A percentile compares a stretch with the other conserved stretches of the same genome.
Conservation (phyloP, 106 monocot genomes). For the Triglochin maritima region DNA sequence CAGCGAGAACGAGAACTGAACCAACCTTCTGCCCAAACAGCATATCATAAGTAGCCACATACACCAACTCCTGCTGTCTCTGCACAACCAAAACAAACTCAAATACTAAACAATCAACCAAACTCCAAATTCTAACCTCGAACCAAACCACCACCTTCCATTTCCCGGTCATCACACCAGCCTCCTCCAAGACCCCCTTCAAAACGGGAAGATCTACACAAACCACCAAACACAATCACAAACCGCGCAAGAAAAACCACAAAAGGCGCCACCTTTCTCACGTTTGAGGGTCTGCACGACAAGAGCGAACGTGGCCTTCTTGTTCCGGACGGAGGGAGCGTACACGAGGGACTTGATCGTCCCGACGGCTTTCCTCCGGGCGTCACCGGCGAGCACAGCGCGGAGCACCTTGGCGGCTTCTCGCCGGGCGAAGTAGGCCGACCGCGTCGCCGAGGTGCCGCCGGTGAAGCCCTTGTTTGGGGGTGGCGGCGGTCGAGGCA, state of each 20-base stretch:
- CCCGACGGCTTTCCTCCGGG: constrained; percentile 49
- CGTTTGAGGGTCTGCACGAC: constrained; percentile 95
- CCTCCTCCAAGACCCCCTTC: constrained; percentile 44
- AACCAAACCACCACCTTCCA: constrained; percentile 70
- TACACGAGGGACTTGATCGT: constrained; percentile 91
- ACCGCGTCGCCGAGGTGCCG: constrained; percentile 30
- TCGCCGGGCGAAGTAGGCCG: constrained; percentile 82
- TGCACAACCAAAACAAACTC: constrained; percentile 23
- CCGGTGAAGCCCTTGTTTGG: background rate
- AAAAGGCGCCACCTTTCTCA: constrained; percentile 10
- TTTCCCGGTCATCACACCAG: constrained; percentile 40
- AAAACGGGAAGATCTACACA: constrained; percentile 57
- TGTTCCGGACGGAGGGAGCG: constrained; percentile 80
- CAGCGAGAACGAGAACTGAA: background rate
- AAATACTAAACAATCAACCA: background rate
- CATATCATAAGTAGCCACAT: constrained; percentile 66
- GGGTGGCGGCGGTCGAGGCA: background rate
- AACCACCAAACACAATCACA: background rate
- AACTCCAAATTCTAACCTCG: background rate
- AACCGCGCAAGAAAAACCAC: background rate
- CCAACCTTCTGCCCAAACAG: constrained; percentile 76
- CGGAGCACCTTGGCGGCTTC: constrained; percentile 88
- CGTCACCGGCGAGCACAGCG: constrained; percentile 63
- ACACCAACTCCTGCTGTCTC: constrained; percentile 84
- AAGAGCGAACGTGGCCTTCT: constrained; percentile 93